A percentile compares a stretch with the other conserved stretches of the same genome.
phyloP scores from a whole-genome alignment of 768 basidiomycete species.

The Rhizopogon roseolus region DNA sequence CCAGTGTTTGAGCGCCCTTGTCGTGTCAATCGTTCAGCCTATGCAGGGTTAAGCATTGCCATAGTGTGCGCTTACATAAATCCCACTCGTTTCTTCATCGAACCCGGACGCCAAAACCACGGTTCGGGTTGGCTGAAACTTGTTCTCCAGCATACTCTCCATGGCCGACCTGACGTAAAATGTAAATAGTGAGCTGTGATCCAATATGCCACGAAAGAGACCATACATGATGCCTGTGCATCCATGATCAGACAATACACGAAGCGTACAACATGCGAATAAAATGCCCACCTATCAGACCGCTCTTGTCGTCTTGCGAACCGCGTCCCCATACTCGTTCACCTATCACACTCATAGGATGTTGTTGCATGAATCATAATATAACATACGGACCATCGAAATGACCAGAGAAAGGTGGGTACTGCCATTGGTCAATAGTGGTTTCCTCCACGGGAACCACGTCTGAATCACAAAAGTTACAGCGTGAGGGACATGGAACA shows the following conservation, averaged over 20 bases:
- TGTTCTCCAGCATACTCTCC: slow-evolving; percentile 58
- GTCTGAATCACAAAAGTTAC: slow-evolving; percentile 32
- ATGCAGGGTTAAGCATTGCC: not conserved
- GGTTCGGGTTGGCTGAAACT: slow-evolving; percentile 60
- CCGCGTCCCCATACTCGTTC: slow-evolving; percentile 48
- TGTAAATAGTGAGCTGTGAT: not conserved
- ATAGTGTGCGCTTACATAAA: slow-evolving; percentile 27
- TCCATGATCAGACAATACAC: not conserved
- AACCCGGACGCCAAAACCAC: slow-evolving; percentile 67
- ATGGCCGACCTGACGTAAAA: slow-evolving; percentile 39
- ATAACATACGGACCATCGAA: slow-evolving; percentile 41
- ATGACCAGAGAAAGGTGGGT: slow-evolving; percentile 61
- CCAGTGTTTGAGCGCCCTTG: slow-evolving; percentile 58
- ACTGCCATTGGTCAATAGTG: slow-evolving; percentile 51
- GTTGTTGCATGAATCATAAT: not conserved
- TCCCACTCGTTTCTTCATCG: slow-evolving; percentile 67
- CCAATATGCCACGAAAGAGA: not conserved
- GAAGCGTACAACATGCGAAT: not conserved
- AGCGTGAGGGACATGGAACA: not conserved
- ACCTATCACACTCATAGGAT: slow-evolving; percentile 14
- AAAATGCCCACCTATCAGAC: slow-evolving; percentile 38
- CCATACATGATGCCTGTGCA: slow-evolving; percentile 43
- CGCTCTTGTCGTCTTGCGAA: slow-evolving; percentile 56
- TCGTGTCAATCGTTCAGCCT: not conserved
- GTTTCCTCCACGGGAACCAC: slow-evolving; percentile 62